Evolutionary conservation across 2,329 filamentous ascomycete species (phyloP).

Genomic region (Fusarium abutilonis): DNA sequence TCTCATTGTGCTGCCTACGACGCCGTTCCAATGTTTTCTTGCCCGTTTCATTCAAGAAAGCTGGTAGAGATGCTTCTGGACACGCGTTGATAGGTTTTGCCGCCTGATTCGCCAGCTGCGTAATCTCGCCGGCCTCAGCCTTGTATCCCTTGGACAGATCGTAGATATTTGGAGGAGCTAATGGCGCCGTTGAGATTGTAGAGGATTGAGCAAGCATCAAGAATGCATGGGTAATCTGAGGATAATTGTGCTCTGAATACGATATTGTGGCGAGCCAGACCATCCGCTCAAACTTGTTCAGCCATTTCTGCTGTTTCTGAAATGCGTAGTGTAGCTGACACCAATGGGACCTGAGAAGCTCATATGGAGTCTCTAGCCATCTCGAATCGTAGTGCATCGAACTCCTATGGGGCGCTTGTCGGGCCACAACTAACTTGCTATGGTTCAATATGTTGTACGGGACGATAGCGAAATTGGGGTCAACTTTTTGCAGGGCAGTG

Average conservation of each 20-base stretch:
- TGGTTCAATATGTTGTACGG: constrained; percentile 5
- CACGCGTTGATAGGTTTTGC: not conserved
- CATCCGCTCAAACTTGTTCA: constrained; percentile 32
- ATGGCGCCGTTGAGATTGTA: not conserved
- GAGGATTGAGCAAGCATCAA: constrained; percentile 15
- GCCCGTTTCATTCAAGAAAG: not conserved
- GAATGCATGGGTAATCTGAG: constrained; percentile 24
- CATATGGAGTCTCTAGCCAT: constrained; percentile 18
- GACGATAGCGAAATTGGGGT: not conserved
- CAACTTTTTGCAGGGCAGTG: not conserved
- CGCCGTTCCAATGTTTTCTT: not conserved
- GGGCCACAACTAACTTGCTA: not conserved
- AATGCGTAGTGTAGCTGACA: constrained; percentile 34
- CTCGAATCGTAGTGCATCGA: constrained; percentile 28
- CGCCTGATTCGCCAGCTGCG: not conserved
- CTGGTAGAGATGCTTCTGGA: not conserved
- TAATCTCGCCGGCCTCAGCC: not conserved
- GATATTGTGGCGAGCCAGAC: constrained; percentile 31
- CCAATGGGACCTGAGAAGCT: constrained; percentile 19
- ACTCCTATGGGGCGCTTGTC: not conserved
- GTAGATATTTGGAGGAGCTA: too few species aligned
- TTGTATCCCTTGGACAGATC: constrained; percentile 5
- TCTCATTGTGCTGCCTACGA: not conserved
- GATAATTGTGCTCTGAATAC: constrained; percentile 18
- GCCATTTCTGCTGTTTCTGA: constrained; percentile 10